Evolutionary conservation across 768 basidiomycete genomes (phyloP), one percentile per base, ranked within the genome.

Genomic region (Tephrocybe sp.): DNA sequence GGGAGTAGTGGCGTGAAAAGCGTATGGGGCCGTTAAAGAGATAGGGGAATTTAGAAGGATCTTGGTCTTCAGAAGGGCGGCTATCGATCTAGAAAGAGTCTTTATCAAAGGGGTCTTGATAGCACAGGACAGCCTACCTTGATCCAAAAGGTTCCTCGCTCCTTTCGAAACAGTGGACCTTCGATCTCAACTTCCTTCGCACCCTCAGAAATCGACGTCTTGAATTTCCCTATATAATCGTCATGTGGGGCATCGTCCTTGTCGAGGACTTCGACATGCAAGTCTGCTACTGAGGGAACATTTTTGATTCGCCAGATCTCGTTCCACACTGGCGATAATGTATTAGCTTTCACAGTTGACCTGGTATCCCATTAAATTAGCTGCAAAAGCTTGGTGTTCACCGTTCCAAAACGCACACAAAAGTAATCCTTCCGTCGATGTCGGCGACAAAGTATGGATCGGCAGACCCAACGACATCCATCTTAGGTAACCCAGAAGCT

Each of bases 391-490:
- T 5, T 7, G 34, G n/a, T n/a, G 44, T 34, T 1, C 23, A 26
- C 39, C n/a, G n/a, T 38, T 23, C 10, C 14, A 23, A 11, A n/a
- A 73, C 81, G 53, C 58, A 83, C 86, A 83, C 79, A 58, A 83
- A 85, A 7, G 78, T 75, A n/a, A 89, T 67, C 48, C 72, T 72
- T 48, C 77, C 68, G 62, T 90, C 86, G 34, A 89, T 64, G 50
- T 75, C 79, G 9, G 87, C 87, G 14, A 82, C 72, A 60, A 90
- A 86, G 58, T 87, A 89, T 5, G 88, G 86, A 67, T 89, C 84
- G 0, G 82, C 80, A 10, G 71, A 66, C 0, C 77, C 77, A 0
- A 85, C 74, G 8, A 87, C 75, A 55, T 88, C 86, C 77, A 86
- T 80, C 73, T 75, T 84, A 0, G 88, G 86, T 22, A 91, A 62